Evolutionary conservation across 192 early-diverging fungal genomes (phyloP).

Genomic region (Helicostylum pulchrum): DNA sequence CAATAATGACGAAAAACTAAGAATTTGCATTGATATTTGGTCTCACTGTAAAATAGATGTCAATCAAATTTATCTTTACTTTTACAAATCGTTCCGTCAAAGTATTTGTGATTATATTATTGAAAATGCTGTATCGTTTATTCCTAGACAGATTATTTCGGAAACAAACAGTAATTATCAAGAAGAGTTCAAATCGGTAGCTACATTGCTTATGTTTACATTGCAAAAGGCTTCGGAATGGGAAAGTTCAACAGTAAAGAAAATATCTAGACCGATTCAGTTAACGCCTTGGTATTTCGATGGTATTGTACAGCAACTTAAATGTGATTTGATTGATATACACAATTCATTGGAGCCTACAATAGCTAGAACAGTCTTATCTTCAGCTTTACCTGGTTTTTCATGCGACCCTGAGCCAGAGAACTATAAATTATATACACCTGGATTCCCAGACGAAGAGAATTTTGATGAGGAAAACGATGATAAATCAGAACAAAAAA

Average conservation of each 20-base stretch:
- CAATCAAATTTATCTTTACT: slow-evolving; percentile 32
- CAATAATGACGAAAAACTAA: slow-evolving; percentile 23
- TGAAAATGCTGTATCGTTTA: slow-evolving; percentile 26
- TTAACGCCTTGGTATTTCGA: slow-evolving; percentile 58
- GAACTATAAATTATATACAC: slow-evolving; percentile 36
- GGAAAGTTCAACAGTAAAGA: slow-evolving; percentile 47
- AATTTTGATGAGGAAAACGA: slow-evolving; percentile 22
- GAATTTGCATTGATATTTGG: slow-evolving; percentile 51
- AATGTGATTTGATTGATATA: slow-evolving; percentile 42
- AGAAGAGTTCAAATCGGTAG: neutral
- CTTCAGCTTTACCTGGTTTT: slow-evolving; percentile 3
- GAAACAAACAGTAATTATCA: neutral
- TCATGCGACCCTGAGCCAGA: neutral
- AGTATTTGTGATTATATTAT: slow-evolving; percentile 56
- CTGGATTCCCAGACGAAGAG: slow-evolving; percentile 13
- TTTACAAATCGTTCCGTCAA: slow-evolving; percentile 48
- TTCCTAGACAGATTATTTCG: slow-evolving; percentile 8
- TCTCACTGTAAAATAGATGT: slow-evolving; percentile 42
- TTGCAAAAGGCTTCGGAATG: slow-evolving; percentile 43
- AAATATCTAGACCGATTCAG: slow-evolving; percentile 28
- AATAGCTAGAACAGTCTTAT: slow-evolving; percentile 35
- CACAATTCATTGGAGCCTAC: slow-evolving; percentile 42
- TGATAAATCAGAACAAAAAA: slow-evolving; percentile 12
- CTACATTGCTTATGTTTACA: neutral
- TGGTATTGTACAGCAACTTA: slow-evolving; percentile 44